These are phyloP conservation scores for Gryganskiella cystojenkinii DNA, from an alignment of 192 early-diverging fungal species.

Conservation along the genomic window DNA sequence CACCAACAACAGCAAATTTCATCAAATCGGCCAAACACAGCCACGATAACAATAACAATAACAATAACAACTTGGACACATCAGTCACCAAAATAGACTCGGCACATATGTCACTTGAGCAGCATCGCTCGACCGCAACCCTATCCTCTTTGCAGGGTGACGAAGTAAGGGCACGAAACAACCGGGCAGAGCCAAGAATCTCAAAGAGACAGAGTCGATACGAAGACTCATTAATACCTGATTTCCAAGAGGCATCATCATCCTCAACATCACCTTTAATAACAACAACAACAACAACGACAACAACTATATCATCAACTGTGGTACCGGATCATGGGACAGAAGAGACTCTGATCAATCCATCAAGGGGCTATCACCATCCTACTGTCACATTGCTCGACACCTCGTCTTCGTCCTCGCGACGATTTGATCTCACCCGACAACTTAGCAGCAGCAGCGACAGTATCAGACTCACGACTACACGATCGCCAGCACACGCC, in stretches of 20 bases:
- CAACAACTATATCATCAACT: background rate
- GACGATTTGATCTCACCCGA: background rate
- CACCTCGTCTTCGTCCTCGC: background rate
- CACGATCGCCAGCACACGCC: background rate
- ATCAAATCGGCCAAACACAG: no score
- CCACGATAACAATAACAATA: no score
- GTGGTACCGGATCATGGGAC: conserved; percentile 12
- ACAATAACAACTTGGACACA: no score
- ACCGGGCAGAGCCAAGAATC: background rate
- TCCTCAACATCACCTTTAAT: conserved; percentile 4
- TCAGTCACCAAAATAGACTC: no score
- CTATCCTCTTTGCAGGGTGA: no score
- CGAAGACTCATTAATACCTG: no score
- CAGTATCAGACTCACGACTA: no score
- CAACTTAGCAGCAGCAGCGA: no score
- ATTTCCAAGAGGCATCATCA: no score
- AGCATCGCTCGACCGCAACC: no score
- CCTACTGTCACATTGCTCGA: background rate
- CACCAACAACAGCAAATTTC: background rate
- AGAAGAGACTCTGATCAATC: conserved; percentile 5
- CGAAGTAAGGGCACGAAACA: background rate
- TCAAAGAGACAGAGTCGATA: background rate
- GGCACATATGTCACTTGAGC: no score
- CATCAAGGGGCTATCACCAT: conserved; percentile 11
- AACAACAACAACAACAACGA: conserved; percentile 1